A percentile compares a stretch with the other conserved stretches of the same genome.
These are phyloP conservation scores for Daldinia sp. DNA, from an alignment of 2,329 filamentous ascomycete genomes.

Conservation along the genomic window DNA sequence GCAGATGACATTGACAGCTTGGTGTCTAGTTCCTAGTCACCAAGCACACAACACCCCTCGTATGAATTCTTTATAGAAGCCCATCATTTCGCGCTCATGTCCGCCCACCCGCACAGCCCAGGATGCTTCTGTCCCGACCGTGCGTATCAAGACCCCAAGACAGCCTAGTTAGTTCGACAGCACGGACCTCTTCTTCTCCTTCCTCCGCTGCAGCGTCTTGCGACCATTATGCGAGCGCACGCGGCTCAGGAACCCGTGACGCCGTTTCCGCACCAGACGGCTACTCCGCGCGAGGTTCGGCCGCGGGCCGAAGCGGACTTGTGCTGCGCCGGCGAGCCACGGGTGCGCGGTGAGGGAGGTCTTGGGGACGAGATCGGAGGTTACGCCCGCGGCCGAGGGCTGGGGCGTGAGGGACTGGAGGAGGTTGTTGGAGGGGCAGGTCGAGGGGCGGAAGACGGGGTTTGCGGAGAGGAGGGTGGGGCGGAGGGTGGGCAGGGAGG, in stretches of 20 bases:
- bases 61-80: not conserved
- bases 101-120: no score
- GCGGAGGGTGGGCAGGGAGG: constrained; percentile 60
- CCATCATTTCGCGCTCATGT: not conserved
- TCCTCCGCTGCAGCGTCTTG: constrained; percentile 61
- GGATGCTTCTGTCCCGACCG: no score
- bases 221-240: constrained; percentile 59
- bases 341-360: constrained; percentile 61
- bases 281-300: constrained; percentile 65
- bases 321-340: constrained; percentile 55
- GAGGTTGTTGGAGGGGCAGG: constrained; percentile 40
- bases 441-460: constrained; percentile 42
- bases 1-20: not conserved
- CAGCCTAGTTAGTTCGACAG: constrained; percentile 46
- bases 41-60: not conserved
- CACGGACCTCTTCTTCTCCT: constrained; percentile 60
- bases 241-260: constrained; percentile 65
- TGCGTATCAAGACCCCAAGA: not conserved
- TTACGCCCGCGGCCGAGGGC: constrained; percentile 28
- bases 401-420: constrained; percentile 33
- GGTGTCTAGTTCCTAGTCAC: not conserved
- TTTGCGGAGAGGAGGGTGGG: constrained; percentile 50
- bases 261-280: constrained; percentile 65
- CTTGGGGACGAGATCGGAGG: constrained; percentile 56
- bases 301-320: constrained; percentile 66